Evolutionary conservation across 495 filamentous ascomycete species (phyloP).

Genomic region (Penicillium longicatenatum): DNA sequence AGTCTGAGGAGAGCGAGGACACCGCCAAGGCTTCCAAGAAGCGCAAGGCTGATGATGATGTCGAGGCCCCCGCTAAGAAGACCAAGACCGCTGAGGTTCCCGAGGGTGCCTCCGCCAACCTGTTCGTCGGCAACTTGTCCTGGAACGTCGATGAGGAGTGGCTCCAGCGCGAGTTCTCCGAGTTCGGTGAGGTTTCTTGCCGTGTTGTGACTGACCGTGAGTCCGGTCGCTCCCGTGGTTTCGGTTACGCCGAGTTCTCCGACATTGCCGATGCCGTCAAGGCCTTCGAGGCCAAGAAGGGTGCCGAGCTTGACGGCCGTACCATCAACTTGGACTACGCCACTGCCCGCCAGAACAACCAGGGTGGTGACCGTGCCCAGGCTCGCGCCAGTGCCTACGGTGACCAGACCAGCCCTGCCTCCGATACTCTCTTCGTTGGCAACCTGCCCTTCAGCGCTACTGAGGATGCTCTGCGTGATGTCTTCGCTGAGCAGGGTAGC

Average conservation of each 20-base stretch:
- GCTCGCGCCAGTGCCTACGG: conserved; percentile 76
- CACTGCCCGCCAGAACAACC: conserved; percentile 58
- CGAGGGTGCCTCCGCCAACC: conserved; percentile 64
- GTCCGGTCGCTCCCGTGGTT: conserved; percentile 85
- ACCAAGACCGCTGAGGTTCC: conserved; percentile 71
- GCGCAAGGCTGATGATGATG: conserved; percentile 81
- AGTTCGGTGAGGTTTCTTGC: conserved; percentile 74
- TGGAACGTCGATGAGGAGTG: conserved; percentile 95
- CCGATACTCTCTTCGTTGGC: conserved; percentile 89
- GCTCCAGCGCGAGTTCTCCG: conserved; percentile 83
- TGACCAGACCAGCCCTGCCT: conserved; percentile 73
- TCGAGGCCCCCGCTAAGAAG: conserved; percentile 73
- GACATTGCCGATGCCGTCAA: conserved; percentile 67
- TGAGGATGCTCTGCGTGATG: conserved; percentile 71
- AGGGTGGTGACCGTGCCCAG: conserved; percentile 59
- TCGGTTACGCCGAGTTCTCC: conserved; percentile 93
- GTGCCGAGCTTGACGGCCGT: conserved; percentile 79
- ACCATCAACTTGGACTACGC: conserved; percentile 89
- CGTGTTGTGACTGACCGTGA: conserved; percentile 85
- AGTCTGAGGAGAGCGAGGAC: conserved; percentile 47
- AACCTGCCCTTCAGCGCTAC: conserved; percentile 86
- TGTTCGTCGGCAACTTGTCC: conserved; percentile 92
- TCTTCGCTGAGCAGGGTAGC: conserved; percentile 70
- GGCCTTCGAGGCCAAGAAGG: conserved; percentile 81
- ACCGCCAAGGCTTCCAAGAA: conserved; percentile 68